Conservation (phyloP, 495 filamentous ascomycete species). For the Aspergillus mulundensis region DNA sequence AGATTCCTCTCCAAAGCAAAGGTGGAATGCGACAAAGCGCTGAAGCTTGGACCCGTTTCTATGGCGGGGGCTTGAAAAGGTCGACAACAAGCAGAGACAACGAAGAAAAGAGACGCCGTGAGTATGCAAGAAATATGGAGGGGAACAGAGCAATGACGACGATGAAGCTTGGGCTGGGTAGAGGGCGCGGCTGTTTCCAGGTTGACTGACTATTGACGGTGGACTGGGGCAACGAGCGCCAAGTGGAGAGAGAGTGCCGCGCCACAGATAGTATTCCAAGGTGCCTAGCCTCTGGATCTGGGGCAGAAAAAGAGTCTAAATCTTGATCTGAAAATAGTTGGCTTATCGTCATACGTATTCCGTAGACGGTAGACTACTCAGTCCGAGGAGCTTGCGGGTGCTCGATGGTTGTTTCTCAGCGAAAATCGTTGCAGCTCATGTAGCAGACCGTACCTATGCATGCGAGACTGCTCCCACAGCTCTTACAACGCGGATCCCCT, state of each 20-base stretch:
- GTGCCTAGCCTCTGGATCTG: constrained; percentile 10
- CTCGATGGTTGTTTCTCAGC: too few species aligned
- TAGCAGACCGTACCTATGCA: not conserved
- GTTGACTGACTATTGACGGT: not conserved
- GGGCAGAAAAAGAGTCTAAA: not conserved
- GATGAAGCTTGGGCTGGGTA: not conserved
- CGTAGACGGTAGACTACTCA: too few species aligned
- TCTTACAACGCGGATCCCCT: not conserved
- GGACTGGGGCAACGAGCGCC: constrained; percentile 2
- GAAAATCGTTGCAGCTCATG: not conserved
- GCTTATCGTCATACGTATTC: not conserved
- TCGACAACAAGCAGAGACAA: not conserved
- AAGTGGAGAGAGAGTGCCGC: not conserved
- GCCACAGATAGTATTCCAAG: constrained; percentile 7
- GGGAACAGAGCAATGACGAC: not conserved
- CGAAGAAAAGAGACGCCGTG: not conserved
- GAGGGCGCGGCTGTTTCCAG: constrained; percentile 1
- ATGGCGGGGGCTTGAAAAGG: not conserved
- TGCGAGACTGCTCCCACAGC: not conserved
- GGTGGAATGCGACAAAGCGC: constrained; percentile 27
- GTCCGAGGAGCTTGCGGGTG: too few species aligned
- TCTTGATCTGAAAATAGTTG: not conserved
- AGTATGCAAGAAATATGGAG: not conserved
- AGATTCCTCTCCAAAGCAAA: constrained; percentile 22
- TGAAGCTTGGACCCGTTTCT: constrained; percentile 2